A percentile compares a stretch with the other conserved stretches of the same genome.
phyloP scores from a whole-genome alignment of 352 stramenopile genomes.

The Globisporangium paroecandrum region DNA sequence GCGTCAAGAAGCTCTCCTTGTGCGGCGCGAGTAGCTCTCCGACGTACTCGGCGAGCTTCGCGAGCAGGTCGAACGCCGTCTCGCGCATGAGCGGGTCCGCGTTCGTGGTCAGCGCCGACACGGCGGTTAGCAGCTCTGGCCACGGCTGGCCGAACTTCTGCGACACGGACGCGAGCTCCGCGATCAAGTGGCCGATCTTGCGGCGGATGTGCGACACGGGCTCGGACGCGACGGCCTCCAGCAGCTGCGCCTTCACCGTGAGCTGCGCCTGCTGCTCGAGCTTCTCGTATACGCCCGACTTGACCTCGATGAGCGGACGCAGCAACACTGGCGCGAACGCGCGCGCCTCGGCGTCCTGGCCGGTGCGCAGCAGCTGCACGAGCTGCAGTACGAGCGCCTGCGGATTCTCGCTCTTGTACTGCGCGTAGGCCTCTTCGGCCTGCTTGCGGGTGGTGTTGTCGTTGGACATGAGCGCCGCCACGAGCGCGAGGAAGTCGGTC shows the following conservation, averaged over 20 bases:
- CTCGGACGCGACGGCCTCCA: slow-evolving; percentile 63
- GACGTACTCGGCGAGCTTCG: slow-evolving; percentile 69
- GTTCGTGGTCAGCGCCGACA: slow-evolving; percentile 59
- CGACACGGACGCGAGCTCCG: slow-evolving; percentile 61
- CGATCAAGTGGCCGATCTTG: slow-evolving; percentile 78
- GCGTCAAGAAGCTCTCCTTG: slow-evolving; percentile 76
- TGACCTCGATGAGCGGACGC: slow-evolving; percentile 68
- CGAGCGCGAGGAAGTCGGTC: slow-evolving; percentile 67
- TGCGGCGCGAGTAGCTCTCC: slow-evolving; percentile 62
- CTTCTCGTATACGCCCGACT: slow-evolving; percentile 59
- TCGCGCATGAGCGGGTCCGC: slow-evolving; percentile 60
- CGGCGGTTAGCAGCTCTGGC: slow-evolving; percentile 65
- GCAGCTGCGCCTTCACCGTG: slow-evolving; percentile 65
- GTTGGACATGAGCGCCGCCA: slow-evolving; percentile 72
- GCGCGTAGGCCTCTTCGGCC: slow-evolving; percentile 72
- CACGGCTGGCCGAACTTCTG: slow-evolving; percentile 53
- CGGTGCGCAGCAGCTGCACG: slow-evolving; percentile 53
- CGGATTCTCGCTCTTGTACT: slow-evolving; percentile 62
- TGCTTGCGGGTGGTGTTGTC: slow-evolving; percentile 72
- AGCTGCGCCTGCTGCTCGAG: slow-evolving; percentile 52
- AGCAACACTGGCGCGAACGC: slow-evolving; percentile 79
- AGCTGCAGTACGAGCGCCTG: slow-evolving; percentile 63
- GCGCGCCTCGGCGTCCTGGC: slow-evolving; percentile 57
- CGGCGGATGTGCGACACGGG: slow-evolving; percentile 72
- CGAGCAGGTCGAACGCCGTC: slow-evolving; percentile 75